Conservation (phyloP, 768 basidiomycete genomes). For the Boletus eberwhitei region DNA sequence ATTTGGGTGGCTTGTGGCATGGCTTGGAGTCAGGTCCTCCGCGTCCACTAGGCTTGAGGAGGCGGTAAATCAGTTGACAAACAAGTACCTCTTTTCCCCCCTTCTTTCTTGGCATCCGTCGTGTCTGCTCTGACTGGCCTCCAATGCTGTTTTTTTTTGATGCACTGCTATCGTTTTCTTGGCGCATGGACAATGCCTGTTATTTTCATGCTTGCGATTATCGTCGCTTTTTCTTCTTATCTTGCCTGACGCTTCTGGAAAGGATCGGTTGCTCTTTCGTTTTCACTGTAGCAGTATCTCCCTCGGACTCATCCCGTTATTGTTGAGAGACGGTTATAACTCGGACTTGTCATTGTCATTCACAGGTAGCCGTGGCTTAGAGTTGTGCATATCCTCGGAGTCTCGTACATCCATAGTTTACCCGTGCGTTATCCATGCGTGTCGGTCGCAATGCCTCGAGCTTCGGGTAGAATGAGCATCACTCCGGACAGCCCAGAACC, state of each 20-base stretch:
- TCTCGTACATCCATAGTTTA: background rate
- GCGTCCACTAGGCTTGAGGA: slow-evolving; percentile 7
- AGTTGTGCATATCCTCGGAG: background rate
- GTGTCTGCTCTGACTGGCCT: background rate
- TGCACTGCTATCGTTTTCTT: slow-evolving; percentile 6
- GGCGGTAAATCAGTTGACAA: slow-evolving; percentile 3
- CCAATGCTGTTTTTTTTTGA: background rate
- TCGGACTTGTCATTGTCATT: too few relatives aligned
- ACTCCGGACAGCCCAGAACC: too few relatives aligned
- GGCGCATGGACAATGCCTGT: slow-evolving; percentile 2
- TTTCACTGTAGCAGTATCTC: background rate
- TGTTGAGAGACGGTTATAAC: too few relatives aligned
- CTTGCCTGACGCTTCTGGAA: background rate
- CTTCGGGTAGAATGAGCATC: too few relatives aligned
- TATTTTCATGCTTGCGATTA: background rate
- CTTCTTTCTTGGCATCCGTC: background rate
- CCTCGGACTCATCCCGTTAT: background rate
- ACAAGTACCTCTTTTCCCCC: background rate
- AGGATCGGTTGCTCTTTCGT: background rate
- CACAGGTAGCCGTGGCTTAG: too few relatives aligned
- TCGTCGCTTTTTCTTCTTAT: background rate
- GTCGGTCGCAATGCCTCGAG: too few relatives aligned
- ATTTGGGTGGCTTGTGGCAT: slow-evolving; percentile 18
- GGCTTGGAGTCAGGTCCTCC: slow-evolving; percentile 5
- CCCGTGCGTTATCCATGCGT: too few relatives aligned